Percentiles rank a stretch among this genome's conserved stretches.
phyloP scores from a whole-genome alignment of 768 basidiomycete species.

The Lactifluus rugatus region DNA sequence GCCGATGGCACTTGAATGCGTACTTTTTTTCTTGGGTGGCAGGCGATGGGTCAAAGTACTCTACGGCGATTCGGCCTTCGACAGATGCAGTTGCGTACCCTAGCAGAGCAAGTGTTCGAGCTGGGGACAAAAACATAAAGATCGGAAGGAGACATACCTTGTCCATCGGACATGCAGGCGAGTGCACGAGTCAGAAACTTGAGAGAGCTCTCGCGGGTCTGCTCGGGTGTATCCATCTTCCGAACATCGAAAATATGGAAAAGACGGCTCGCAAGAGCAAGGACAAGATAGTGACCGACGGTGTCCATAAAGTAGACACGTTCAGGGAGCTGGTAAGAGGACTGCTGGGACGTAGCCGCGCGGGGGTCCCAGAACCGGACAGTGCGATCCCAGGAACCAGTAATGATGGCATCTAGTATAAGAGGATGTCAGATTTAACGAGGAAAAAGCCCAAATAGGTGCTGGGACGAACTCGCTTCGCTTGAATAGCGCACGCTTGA shows the following conservation, averaged over 20 bases:
- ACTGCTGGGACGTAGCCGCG: slow-evolving; percentile 43
- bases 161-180: slow-evolving; percentile 87
- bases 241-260: slow-evolving; percentile 86
- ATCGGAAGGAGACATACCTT: slow-evolving; percentile 41
- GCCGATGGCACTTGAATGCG: slow-evolving; percentile 95
- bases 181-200: slow-evolving; percentile 92
- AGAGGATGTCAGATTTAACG: neutral
- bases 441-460: neutral
- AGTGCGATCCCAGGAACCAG: slow-evolving; percentile 89
- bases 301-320: slow-evolving; percentile 81
- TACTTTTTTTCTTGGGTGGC: slow-evolving; percentile 80
- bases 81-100: slow-evolving; percentile 92
- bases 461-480: slow-evolving; percentile 44
- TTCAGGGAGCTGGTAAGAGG: slow-evolving; percentile 62
- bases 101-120: slow-evolving; percentile 23
- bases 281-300: slow-evolving; percentile 70
- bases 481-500: slow-evolving; percentile 65
- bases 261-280: slow-evolving; percentile 85
- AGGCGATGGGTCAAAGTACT: slow-evolving; percentile 83
- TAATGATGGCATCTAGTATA: slow-evolving; percentile 55
- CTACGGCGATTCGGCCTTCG: slow-evolving; percentile 93
- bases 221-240: slow-evolving; percentile 63
- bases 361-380: slow-evolving; percentile 84
- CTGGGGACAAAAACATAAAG: neutral
- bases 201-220: slow-evolving; percentile 83